Base-by-base conservation (phyloP, 768 basidiomycete species). In the Russula ochroleuca region DNA sequence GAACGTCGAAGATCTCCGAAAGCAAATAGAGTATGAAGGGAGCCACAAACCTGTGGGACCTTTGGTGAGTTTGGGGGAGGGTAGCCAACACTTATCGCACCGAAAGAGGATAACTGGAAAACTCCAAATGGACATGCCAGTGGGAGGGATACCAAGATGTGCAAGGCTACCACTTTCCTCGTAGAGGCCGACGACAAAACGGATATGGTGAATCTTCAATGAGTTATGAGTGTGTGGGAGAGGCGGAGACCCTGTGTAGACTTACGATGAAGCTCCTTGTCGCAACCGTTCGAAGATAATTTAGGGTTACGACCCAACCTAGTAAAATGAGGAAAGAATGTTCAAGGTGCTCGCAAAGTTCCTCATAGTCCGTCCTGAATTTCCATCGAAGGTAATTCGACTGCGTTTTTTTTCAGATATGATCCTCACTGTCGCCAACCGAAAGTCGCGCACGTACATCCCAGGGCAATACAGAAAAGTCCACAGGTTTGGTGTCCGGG, bases 331-430 rank as follows among this genome's bases (percentile, higher is more conserved):
- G 2, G 5, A 38, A 50, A 7, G 48, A 23, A 19, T 19, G 53
- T n/a, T 38, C 59, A 19, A 61, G 15, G 37, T 56, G 64, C 28
- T 45, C 64, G 40, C 59, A 47, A 37, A 65, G 64, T 13, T 65
- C 64, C 19, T 50, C 48, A 38, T 56, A 65, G 8, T 65, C 59
- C 19, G 33, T 61, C 53, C 41, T 56, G 41, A 65, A 45, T 43
- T 64, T 64, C 63, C 53, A 56, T 17, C 45, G 48, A 21, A 65
- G 53, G 40, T 21, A 41, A 41, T 50, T 10, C 4, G 49, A 21
- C 64, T 65, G 15, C 3, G 10, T n/a, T n/a, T n/a, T 19, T 38
- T 19, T 17, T 52, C 19, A 28, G 52, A 33, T 6, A 8, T 31
- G 10, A 23, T 2, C 35, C 23, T 47, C 56, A 17, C 21, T 11